phyloP scores from a whole-genome alignment of 441 rosid species.

The Macaranga tanarius region DNA sequence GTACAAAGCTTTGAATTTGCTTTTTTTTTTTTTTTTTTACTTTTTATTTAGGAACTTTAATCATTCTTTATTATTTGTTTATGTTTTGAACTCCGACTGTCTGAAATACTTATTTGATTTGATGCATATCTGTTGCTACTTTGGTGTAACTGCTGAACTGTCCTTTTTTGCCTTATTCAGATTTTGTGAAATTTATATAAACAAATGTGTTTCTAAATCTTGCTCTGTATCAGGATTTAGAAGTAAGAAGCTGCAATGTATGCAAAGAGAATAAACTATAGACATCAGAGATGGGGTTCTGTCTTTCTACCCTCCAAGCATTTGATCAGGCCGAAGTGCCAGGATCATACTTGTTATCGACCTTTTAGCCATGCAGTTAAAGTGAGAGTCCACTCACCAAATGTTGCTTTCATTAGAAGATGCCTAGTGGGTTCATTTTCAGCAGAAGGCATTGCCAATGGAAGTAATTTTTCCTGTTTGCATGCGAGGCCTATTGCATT shows the following conservation, averaged over 20 bases:
- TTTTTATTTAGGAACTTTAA: too few species aligned
- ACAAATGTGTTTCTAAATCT: not conserved
- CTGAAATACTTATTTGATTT: too few species aligned
- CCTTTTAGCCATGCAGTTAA: constrained; percentile 27
- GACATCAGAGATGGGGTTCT: constrained; percentile 56
- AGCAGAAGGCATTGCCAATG: constrained; percentile 26
- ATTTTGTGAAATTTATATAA: not conserved
- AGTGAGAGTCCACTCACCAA: constrained; percentile 26
- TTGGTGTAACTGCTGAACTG: not conserved
- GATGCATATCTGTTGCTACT: not conserved
- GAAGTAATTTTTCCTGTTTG: constrained; percentile 28
- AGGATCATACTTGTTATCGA: constrained; percentile 33
- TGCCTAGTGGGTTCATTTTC: constrained; percentile 35
- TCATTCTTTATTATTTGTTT: too few species aligned
- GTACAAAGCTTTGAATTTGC: too few species aligned
- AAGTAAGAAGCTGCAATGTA: constrained; percentile 54
- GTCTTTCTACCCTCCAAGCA: constrained; percentile 48
- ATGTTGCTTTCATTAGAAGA: constrained; percentile 39
- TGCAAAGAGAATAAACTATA: constrained; percentile 52
- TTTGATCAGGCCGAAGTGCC: constrained; percentile 35
- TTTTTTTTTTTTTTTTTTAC: too few species aligned
- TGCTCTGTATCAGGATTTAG: constrained; percentile 27
- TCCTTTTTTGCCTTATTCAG: not conserved
- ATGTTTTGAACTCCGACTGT: too few species aligned
- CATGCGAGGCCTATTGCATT: constrained; percentile 26